Evolutionary conservation across 345 rosid species (phyloP).

Genomic region (Chamaenerion angustifolium): DNA sequence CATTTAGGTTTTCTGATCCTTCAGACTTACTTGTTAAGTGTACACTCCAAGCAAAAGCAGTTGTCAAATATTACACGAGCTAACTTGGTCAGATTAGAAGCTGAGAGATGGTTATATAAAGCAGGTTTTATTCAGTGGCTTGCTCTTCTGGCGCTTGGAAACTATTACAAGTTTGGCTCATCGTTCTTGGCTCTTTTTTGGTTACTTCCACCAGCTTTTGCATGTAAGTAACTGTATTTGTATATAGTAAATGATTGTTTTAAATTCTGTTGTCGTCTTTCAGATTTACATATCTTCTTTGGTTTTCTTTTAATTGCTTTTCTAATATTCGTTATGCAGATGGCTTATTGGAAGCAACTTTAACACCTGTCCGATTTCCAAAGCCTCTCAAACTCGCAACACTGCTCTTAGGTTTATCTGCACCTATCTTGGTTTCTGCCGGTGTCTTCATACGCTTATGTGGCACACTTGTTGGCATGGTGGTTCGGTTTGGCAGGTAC

Average conservation of each 20-base stretch:
- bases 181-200: conserved; percentile 74
- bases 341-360: conserved; percentile 90
- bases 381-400: conserved; percentile 93
- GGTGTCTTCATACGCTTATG: conserved; percentile 51
- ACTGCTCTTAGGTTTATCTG: conserved; percentile 49
- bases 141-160: conserved; percentile 51
- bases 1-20: conserved; percentile 60
- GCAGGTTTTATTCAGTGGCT: conserved; percentile 83
- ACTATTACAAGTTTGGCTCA: conserved; percentile 65
- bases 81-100: conserved; percentile 55
- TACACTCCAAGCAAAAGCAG: conserved; percentile 33
- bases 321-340: conserved; percentile 26
- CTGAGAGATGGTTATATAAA: conserved; percentile 94
- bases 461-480: conserved; percentile 38
- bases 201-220: conserved; percentile 87
- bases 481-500: conserved; percentile 75
- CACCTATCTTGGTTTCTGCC: conserved; percentile 61
- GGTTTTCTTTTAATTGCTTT: no score
- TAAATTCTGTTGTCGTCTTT: neutral
- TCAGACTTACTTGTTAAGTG: conserved; percentile 30
- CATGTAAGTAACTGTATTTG: conserved; percentile 49
- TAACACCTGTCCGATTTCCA: conserved; percentile 67
- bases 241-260: no score
- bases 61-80: conserved; percentile 31
- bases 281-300: conserved; percentile 7